These are phyloP conservation scores for Populus hybrid DNA, from an alignment of 441 rosid genomes.

Conservation along the genomic window DNA sequence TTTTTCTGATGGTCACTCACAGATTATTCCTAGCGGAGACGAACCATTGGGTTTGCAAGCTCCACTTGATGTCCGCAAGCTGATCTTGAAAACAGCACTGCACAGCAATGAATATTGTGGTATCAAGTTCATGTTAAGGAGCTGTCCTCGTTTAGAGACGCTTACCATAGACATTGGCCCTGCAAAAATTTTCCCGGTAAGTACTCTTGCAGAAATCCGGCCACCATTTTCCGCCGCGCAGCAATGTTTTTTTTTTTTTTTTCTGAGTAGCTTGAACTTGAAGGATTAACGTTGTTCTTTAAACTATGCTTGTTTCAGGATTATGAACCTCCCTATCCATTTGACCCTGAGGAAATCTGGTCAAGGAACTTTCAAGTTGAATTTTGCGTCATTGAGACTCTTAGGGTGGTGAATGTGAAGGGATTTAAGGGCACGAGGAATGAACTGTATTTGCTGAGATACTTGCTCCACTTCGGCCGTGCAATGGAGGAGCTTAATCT, in stretches of 20 bases:
- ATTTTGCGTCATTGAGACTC: conserved; percentile 1
- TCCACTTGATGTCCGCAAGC: conserved; percentile 25
- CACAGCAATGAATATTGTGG: conserved; percentile 39
- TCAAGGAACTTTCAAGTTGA: neutral
- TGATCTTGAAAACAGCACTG: conserved; percentile 35
- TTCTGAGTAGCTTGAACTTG: neutral
- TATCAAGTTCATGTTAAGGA: conserved; percentile 34
- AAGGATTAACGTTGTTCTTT: neutral
- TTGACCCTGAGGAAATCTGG: conserved; percentile 17
- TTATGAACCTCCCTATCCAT: conserved; percentile 13
- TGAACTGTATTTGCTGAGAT: conserved; percentile 16
- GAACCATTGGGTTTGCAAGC: conserved; percentile 21
- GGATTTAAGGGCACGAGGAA: conserved; percentile 20
- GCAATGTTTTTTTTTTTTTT: neutral
- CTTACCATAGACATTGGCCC: conserved; percentile 34
- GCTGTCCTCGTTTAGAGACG: conserved; percentile 30
- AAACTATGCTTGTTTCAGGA: conserved; percentile 16
- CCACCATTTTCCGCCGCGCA: neutral
- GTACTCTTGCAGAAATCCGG: neutral
- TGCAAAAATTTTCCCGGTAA: conserved; percentile 16
- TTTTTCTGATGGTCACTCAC: neutral
- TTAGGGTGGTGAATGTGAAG: conserved; percentile 34
- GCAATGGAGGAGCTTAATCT: conserved; percentile 22
- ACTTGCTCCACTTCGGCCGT: conserved; percentile 16
- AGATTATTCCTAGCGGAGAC: conserved; percentile 34